Percentiles rank a stretch among this genome's conserved stretches.
Evolutionary conservation across 805 yeast genomes (phyloP).

Genomic region (Dipodascus albidus): DNA sequence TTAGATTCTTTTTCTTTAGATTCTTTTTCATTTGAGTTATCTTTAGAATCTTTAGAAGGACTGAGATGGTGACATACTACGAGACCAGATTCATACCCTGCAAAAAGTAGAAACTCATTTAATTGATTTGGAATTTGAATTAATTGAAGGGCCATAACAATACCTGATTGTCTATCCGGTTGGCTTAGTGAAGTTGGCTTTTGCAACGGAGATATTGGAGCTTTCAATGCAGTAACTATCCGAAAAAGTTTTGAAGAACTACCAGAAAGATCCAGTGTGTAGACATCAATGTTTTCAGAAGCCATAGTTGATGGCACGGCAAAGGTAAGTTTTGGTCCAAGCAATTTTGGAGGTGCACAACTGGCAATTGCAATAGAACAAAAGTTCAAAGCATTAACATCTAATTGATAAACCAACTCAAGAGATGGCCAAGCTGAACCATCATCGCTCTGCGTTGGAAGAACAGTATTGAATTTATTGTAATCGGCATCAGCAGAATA

Average conservation of each 20-base stretch:
- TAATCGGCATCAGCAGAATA: constrained; percentile 27
- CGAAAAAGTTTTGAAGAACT: not conserved
- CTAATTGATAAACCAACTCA: constrained; percentile 36
- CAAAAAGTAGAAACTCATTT: constrained; percentile 10
- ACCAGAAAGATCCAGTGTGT: constrained; percentile 5
- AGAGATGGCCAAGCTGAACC: constrained; percentile 21
- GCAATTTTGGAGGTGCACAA: constrained; percentile 11
- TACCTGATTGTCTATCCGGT: constrained; percentile 32
- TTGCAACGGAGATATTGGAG: not conserved
- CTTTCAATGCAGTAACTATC: not conserved
- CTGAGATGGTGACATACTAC: constrained; percentile 26
- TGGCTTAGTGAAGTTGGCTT: constrained; percentile 1
- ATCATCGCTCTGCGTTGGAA: constrained; percentile 16
- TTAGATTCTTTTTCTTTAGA: too few relatives aligned
- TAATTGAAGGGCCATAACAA: constrained; percentile 49
- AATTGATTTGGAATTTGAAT: constrained; percentile 17
- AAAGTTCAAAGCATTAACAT: constrained; percentile 66
- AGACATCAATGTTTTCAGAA: constrained; percentile 53
- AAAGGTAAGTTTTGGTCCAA: constrained; percentile 24
- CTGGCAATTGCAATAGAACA: constrained; percentile 42
- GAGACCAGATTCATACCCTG: constrained; percentile 74
- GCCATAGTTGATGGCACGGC: constrained; percentile 54
- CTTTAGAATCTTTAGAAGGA: constrained; percentile 4
- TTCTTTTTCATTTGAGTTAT: too few relatives aligned
- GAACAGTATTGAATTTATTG: constrained; percentile 28